Conservation (phyloP, 768 basidiomycete species). For the Exidia glandulosa region DNA sequence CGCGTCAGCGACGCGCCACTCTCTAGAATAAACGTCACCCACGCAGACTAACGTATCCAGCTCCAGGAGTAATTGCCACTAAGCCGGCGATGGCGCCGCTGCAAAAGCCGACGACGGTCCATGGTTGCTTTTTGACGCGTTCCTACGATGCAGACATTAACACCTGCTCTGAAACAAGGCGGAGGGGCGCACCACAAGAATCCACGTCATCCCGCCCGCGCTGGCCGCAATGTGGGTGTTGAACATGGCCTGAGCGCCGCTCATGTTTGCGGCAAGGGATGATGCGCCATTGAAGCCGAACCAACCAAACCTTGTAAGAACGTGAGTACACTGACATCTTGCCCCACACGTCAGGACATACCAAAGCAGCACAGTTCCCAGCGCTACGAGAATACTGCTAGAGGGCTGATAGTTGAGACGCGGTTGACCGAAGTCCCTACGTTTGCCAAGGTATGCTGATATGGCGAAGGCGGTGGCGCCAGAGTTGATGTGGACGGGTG, state of each 20-base stretch:
- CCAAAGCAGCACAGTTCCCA: conserved; percentile 82
- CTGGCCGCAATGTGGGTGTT: conserved; percentile 86
- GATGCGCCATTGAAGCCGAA: conserved; percentile 87
- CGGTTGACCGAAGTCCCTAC: conserved; percentile 52
- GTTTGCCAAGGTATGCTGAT: conserved; percentile 76
- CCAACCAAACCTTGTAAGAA: too few relatives aligned
- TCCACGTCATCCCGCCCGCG: conserved; percentile 75
- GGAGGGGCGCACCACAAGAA: background rate
- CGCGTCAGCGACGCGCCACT: background rate
- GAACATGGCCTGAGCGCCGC: conserved; percentile 69
- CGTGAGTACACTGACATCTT: too few relatives aligned
- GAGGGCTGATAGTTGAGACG: conserved; percentile 70
- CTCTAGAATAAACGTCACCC: conserved; percentile 26
- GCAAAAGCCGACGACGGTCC: conserved; percentile 87
- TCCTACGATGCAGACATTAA: conserved; percentile 72
- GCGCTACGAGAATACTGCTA: conserved; percentile 70
- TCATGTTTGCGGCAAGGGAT: conserved; percentile 78
- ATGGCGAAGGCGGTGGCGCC: conserved; percentile 80
- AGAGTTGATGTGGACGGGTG: conserved; percentile 79
- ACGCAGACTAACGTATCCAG: conserved; percentile 73
- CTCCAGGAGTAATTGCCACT: conserved; percentile 81
- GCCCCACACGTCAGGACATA: too few relatives aligned
- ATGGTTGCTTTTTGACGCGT: conserved; percentile 17
- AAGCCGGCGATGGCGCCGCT: conserved; percentile 82
- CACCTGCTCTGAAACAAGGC: background rate